Conservation (phyloP, 202 grass and related monocot species). For the Hordeum pubiflorum region DNA sequence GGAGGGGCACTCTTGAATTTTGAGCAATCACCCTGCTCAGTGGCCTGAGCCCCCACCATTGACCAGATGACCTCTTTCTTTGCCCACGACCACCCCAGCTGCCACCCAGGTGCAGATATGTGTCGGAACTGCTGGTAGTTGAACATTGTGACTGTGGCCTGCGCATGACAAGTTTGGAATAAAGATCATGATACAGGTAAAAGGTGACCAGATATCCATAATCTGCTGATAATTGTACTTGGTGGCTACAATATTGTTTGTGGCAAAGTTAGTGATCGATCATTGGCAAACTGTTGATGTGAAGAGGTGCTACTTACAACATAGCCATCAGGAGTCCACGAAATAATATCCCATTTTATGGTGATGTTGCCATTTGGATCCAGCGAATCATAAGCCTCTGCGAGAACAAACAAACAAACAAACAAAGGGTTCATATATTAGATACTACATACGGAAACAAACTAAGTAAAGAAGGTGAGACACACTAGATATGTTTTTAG, state of each 20-base stretch:
- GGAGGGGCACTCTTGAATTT: constrained; percentile 50
- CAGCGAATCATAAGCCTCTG: constrained; percentile 91
- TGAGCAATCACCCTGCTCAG: constrained; percentile 92
- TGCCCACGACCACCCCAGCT: constrained; percentile 82
- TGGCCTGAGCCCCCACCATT: constrained; percentile 74
- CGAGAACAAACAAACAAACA: constrained; percentile 14
- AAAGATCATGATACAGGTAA: not conserved
- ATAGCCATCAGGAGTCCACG: constrained; percentile 76
- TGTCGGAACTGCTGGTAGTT: constrained; percentile 93
- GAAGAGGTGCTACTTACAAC: constrained; percentile 42
- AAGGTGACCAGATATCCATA: not conserved
- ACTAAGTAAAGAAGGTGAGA: not conserved
- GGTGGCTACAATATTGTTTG: not conserved
- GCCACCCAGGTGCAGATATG: constrained; percentile 83
- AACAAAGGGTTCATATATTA: constrained; percentile 11
- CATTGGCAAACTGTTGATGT: not conserved
- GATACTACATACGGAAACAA: not conserved
- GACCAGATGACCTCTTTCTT: constrained; percentile 94
- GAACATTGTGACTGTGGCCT: constrained; percentile 84
- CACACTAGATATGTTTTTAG: not conserved
- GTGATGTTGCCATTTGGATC: constrained; percentile 95
- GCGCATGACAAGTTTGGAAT: constrained; percentile 18
- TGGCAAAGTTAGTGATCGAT: constrained; percentile 1
- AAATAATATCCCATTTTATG: constrained; percentile 97
- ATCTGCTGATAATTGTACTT: not conserved